phyloP scores from a whole-genome alignment of 352 stramenopile species.

The Globisporangium barbulae region DNA sequence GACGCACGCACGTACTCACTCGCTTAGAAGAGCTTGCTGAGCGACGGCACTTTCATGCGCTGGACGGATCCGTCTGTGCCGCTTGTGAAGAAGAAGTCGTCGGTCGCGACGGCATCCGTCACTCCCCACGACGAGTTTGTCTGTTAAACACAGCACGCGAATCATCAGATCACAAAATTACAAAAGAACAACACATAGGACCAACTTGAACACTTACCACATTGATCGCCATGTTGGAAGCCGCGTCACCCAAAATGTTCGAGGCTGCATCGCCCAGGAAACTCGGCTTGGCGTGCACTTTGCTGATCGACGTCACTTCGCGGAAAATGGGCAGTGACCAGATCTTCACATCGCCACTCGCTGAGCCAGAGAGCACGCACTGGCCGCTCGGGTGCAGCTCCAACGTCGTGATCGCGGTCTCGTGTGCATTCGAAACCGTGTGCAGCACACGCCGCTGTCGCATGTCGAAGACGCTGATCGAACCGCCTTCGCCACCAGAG shows the following conservation, averaged over 20 bases:
- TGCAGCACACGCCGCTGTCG: slow-evolving; percentile 84
- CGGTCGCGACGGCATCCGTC: slow-evolving; percentile 73
- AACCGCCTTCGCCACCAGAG: slow-evolving; percentile 71
- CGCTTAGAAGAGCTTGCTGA: slow-evolving; percentile 23
- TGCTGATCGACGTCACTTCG: slow-evolving; percentile 66
- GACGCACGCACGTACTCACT: too few species aligned
- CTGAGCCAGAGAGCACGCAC: slow-evolving; percentile 82
- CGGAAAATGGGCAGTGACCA: slow-evolving; percentile 86
- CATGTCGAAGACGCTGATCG: slow-evolving; percentile 85
- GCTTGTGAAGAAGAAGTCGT: slow-evolving; percentile 83
- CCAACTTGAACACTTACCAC: slow-evolving; percentile 46
- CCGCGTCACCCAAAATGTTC: slow-evolving; percentile 74
- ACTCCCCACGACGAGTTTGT: slow-evolving; percentile 83
- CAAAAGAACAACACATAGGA: not conserved
- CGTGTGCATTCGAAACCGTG: slow-evolving; percentile 78
- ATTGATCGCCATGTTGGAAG: slow-evolving; percentile 85
- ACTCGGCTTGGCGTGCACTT: slow-evolving; percentile 77
- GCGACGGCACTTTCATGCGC: slow-evolving; percentile 57
- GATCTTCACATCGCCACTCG: slow-evolving; percentile 85
- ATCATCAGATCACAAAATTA: not conserved
- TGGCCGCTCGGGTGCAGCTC: slow-evolving; percentile 71
- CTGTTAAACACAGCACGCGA: slow-evolving; percentile 21
- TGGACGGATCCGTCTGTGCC: slow-evolving; percentile 82
- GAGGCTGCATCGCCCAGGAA: slow-evolving; percentile 75
- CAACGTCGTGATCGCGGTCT: slow-evolving; percentile 82